phyloP scores from a whole-genome alignment of 1,139 yeast genomes.

The Trichomonascaceae sp. region DNA sequence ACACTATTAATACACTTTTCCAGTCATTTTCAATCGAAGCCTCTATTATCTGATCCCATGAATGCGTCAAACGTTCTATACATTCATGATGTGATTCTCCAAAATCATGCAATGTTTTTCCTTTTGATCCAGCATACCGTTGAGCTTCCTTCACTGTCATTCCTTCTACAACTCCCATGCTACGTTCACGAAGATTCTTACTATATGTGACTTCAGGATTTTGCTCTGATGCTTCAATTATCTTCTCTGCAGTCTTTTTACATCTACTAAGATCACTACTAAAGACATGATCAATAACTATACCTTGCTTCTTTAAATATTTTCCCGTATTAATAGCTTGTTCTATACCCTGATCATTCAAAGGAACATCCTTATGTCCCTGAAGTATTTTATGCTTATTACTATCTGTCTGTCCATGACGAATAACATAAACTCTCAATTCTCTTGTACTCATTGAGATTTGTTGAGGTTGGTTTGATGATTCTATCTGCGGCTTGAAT shows the following conservation, averaged over 20 bases:
- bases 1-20: constrained; percentile 55
- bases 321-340: constrained; percentile 25
- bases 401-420: constrained; percentile 80
- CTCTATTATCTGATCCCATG: constrained; percentile 43
- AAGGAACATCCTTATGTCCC: constrained; percentile 48
- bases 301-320: constrained; percentile 14
- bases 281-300: constrained; percentile 26
- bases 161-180: constrained; percentile 79
- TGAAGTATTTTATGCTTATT: constrained; percentile 62
- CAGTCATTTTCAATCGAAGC: constrained; percentile 34
- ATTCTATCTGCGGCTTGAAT: neutral
- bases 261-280: constrained; percentile 32
- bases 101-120: constrained; percentile 41
- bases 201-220: constrained; percentile 10
- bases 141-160: constrained; percentile 64
- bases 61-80: constrained; percentile 43
- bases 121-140: constrained; percentile 44
- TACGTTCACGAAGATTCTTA: constrained; percentile 58
- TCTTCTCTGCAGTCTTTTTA: constrained; percentile 24
- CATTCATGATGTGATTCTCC: constrained; percentile 53
- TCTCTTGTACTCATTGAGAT: neutral
- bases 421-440: constrained; percentile 54
- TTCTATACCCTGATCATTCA: constrained; percentile 22
- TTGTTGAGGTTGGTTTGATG: neutral
- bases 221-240: constrained; percentile 13